phyloP scores from a whole-genome alignment of 2,329 filamentous ascomycete genomes.

The Fusarium stilboides region DNA sequence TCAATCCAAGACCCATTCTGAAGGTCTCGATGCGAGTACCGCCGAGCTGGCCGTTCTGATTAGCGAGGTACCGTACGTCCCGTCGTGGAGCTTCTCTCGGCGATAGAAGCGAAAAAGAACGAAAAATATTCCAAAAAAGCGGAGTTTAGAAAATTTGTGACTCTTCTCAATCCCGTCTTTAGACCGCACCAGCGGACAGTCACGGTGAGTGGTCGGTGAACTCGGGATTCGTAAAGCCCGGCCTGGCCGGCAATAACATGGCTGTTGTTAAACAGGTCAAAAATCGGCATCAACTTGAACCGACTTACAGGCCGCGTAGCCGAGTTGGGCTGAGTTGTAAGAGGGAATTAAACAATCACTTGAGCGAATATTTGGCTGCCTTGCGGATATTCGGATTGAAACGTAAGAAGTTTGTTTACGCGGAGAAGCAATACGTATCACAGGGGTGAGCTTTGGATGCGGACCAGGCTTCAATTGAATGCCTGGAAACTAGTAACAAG shows the following conservation, averaged over 20 bases:
- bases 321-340: conserved; percentile 21
- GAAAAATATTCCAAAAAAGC: conserved; percentile 38
- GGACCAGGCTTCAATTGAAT: conserved; percentile 12
- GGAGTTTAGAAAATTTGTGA: conserved; percentile 23
- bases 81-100: conserved; percentile 26
- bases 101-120: conserved; percentile 39
- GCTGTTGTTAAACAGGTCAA: conserved; percentile 5
- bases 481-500: conserved; percentile 31
- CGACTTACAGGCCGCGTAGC: conserved; percentile 38
- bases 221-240: conserved; percentile 34
- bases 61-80: conserved; percentile 24
- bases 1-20: conserved; percentile 16
- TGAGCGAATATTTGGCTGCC: conserved; percentile 18
- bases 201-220: conserved; percentile 32
- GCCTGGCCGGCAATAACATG: conserved; percentile 32
- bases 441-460: not conserved
- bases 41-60: conserved; percentile 34
- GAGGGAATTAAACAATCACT: conserved; percentile 8
- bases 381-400: conserved; percentile 22
- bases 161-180: conserved; percentile 39
- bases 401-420: conserved; percentile 7
- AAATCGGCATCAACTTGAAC: conserved; percentile 33
- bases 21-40: conserved; percentile 28
- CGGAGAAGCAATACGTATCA: conserved; percentile 2
- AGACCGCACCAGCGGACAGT: conserved; percentile 25